Percentiles rank a stretch among this genome's conserved stretches.
Evolutionary conservation across 2,329 filamentous ascomycete genomes (phyloP).

Genomic region (Bipolaris oryzae): DNA sequence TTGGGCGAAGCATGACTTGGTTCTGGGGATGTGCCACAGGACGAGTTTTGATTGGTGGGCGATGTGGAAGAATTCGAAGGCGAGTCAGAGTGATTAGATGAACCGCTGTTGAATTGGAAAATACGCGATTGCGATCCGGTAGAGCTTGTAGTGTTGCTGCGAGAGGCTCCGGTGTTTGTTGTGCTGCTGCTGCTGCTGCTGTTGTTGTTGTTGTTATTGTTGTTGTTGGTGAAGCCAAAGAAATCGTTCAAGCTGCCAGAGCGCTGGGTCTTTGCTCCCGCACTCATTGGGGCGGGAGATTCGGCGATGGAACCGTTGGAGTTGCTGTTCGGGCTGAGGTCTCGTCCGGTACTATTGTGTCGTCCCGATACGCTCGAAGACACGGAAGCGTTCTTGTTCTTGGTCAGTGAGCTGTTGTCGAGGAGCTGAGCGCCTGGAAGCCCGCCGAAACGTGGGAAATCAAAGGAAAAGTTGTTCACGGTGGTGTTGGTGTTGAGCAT

Average conservation of each 20-base stretch:
- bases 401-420: conserved; percentile 52
- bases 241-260: conserved; percentile 40
- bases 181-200: conserved; percentile 27
- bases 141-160: conserved; percentile 52
- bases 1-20: conserved; percentile 75
- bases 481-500: conserved; percentile 62
- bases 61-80: conserved; percentile 60
- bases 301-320: conserved; percentile 30
- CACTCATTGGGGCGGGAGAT: conserved; percentile 36
- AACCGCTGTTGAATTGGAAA: conserved; percentile 59
- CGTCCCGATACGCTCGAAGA: conserved; percentile 34
- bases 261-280: conserved; percentile 47
- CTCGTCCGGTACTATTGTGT: conserved; percentile 42
- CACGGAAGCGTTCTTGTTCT: conserved; percentile 36
- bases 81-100: conserved; percentile 56
- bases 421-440: conserved; percentile 64
- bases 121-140: conserved; percentile 51
- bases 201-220: conserved; percentile 21
- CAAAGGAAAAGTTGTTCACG: conserved; percentile 88
- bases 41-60: conserved; percentile 58
- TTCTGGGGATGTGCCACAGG: conserved; percentile 79
- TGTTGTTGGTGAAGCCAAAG: conserved; percentile 31
- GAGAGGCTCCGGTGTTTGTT: conserved; percentile 18
- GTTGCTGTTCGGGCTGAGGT: conserved; percentile 47
- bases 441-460: conserved; percentile 91